Conservation (phyloP, 2,329 filamentous ascomycete species). For the Exophiala sideris region DNA sequence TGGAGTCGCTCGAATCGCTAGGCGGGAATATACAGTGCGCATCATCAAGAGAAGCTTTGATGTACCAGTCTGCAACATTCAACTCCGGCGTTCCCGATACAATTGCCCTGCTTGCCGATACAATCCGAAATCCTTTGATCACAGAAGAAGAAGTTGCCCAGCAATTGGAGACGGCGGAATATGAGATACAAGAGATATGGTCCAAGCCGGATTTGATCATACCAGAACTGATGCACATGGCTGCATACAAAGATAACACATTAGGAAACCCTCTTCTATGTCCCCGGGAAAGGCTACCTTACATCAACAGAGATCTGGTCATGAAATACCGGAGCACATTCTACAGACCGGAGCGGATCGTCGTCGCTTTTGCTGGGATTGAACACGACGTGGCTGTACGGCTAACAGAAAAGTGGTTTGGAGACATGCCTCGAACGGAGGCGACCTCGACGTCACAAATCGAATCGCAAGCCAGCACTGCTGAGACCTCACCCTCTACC, state of each 20-base stretch:
- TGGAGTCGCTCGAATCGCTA: constrained; percentile 80
- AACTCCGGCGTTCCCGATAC: constrained; percentile 84
- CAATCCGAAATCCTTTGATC: constrained; percentile 79
- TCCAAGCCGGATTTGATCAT: constrained; percentile 93
- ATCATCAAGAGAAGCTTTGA: constrained; percentile 89
- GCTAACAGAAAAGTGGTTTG: constrained; percentile 81
- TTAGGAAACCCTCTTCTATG: constrained; percentile 90
- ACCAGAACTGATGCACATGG: constrained; percentile 91
- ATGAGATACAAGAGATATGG: constrained; percentile 98
- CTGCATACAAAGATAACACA: constrained; percentile 93
- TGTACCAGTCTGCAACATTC: constrained; percentile 99
- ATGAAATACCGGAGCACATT: constrained; percentile 77
- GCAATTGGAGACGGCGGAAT: constrained; percentile 86
- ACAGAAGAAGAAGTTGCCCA: constrained; percentile 81
- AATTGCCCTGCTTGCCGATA: constrained; percentile 83
- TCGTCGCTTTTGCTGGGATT: constrained; percentile 92
- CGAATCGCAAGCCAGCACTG: constrained; percentile 29
- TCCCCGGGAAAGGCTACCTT: constrained; percentile 72
- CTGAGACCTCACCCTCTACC: constrained; percentile 38
- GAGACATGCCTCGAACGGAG: constrained; percentile 67
- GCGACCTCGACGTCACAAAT: constrained; percentile 26
- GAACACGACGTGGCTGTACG: constrained; percentile 75
- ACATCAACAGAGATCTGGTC: constrained; percentile 72
- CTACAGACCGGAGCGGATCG: constrained; percentile 84
- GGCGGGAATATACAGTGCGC: constrained; percentile 97